Percentiles rank a stretch among this genome's conserved stretches.
Evolutionary conservation across 2,329 filamentous ascomycete species (phyloP).

Genomic region (Raffaelea albimanens): DNA sequence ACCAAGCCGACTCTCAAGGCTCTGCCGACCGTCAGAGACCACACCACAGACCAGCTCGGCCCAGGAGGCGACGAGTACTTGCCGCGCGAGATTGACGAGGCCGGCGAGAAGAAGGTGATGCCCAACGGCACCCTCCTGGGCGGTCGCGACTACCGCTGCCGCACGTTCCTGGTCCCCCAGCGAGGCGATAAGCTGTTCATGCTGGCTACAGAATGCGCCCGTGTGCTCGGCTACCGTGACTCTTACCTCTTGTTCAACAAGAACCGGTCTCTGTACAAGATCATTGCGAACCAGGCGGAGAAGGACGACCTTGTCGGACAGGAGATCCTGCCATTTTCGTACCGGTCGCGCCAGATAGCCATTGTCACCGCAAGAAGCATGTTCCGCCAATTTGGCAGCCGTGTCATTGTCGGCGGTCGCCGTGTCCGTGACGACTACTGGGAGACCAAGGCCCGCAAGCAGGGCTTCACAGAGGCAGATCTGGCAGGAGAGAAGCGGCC

Average conservation of each 20-base stretch:
- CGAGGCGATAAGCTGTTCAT: slow-evolving; percentile 93
- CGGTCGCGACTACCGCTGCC: slow-evolving; percentile 79
- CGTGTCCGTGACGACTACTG: slow-evolving; percentile 96
- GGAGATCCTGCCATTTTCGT: slow-evolving; percentile 94
- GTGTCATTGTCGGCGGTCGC: slow-evolving; percentile 81
- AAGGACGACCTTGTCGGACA: slow-evolving; percentile 95
- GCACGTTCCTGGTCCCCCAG: slow-evolving; percentile 87
- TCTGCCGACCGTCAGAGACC: slow-evolving; percentile 87
- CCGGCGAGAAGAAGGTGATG: slow-evolving; percentile 89
- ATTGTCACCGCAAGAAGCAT: slow-evolving; percentile 96
- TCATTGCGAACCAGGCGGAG: slow-evolving; percentile 89
- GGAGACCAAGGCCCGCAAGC: slow-evolving; percentile 94
- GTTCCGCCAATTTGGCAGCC: slow-evolving; percentile 96
- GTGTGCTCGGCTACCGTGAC: slow-evolving; percentile 87
- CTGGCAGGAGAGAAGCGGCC: slow-evolving; percentile 92
- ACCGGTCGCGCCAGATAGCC: slow-evolving; percentile 94
- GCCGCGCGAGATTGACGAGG: slow-evolving; percentile 84
- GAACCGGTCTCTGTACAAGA: slow-evolving; percentile 92
- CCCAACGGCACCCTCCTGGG: slow-evolving; percentile 72
- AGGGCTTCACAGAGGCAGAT: slow-evolving; percentile 96
- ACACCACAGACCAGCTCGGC: slow-evolving; percentile 92
- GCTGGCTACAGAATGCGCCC: slow-evolving; percentile 94
- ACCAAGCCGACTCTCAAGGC: slow-evolving; percentile 84
- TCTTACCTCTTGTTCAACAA: slow-evolving; percentile 99
- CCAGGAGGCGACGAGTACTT: slow-evolving; percentile 88